Conservation (phyloP, 1,284 basidiomycete genomes). For the Fomitiporia mediterranea region DNA sequence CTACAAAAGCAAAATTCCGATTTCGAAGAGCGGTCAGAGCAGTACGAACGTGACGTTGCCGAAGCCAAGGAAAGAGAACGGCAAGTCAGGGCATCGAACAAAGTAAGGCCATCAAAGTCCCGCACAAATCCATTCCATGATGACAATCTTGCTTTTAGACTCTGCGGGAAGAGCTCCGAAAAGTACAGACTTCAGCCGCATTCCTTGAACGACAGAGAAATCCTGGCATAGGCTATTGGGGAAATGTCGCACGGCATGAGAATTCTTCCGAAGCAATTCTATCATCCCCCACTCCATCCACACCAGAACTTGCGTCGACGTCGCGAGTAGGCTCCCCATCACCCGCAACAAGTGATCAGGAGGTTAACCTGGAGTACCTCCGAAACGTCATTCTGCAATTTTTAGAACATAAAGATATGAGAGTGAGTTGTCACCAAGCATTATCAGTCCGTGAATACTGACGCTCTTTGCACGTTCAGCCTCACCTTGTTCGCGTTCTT, state of each 20-base stretch:
- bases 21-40: conserved; percentile 38
- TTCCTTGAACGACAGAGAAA: conserved; percentile 86
- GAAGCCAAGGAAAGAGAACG: conserved; percentile 61
- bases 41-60: conserved; percentile 55
- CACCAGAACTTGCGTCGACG: conserved; percentile 33
- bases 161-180: conserved; percentile 85
- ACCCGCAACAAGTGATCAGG: conserved; percentile 67
- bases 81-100: conserved; percentile 67
- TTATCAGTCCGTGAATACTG: conserved; percentile 1
- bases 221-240: conserved; percentile 93
- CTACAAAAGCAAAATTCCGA: conserved; percentile 43
- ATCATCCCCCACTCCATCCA: conserved; percentile 42
- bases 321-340: conserved; percentile 39
- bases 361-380: conserved; percentile 92
- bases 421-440: conserved; percentile 45
- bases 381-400: conserved; percentile 94
- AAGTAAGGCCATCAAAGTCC: conserved; percentile 42
- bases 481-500: conserved; percentile 84
- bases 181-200: conserved; percentile 86
- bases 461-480: conserved; percentile 39
- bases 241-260: conserved; percentile 37
- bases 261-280: conserved; percentile 39
- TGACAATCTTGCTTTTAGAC: conserved; percentile 42
- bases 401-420: conserved; percentile 85
- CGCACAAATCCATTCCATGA: background rate